A percentile compares a stretch with the other conserved stretches of the same genome.
These are phyloP conservation scores for Aspergillus saccharolyticus DNA, from an alignment of 495 filamentous ascomycete species.

Conservation along the genomic window DNA sequence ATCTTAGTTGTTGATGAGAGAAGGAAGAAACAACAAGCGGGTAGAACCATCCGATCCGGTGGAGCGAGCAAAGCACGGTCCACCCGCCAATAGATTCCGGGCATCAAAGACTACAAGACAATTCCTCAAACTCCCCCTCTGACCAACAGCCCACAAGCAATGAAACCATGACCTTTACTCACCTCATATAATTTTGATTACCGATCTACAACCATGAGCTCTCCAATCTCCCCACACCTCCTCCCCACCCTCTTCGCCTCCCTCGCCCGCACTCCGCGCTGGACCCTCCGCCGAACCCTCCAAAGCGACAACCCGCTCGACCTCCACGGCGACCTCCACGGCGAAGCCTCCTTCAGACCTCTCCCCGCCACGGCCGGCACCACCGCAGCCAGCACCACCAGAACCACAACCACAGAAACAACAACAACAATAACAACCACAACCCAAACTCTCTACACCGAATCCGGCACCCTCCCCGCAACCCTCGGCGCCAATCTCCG, in stretches of 20 bases:
- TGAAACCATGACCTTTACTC: too few species aligned
- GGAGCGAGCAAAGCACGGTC: too few species aligned
- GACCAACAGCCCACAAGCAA: too few species aligned
- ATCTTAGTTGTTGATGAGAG: too few species aligned
- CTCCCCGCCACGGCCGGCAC: conserved; percentile 13
- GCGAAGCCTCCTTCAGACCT: conserved; percentile 37
- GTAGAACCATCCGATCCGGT: too few species aligned
- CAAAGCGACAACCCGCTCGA: conserved; percentile 41
- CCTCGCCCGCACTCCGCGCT: conserved; percentile 25
- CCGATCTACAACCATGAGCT: neutral
- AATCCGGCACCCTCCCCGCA: conserved; percentile 40
- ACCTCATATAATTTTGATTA: too few species aligned
- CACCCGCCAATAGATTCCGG: too few species aligned
- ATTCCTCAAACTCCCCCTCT: too few species aligned
- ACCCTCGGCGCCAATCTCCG: conserved; percentile 24
- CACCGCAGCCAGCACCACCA: neutral
- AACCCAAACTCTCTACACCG: conserved; percentile 34
- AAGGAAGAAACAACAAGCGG: too few species aligned
- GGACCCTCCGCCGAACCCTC: conserved; percentile 39
- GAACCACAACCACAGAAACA: neutral
- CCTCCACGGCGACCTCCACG: conserved; percentile 36
- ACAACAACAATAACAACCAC: neutral
- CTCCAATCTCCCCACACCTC: conserved; percentile 1
- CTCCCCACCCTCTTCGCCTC: conserved; percentile 27
- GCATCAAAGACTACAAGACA: too few species aligned